phyloP scores from a whole-genome alignment of 225 moss, liverwort and hornwort genomes.

The Pseudoscleropodium purum region DNA sequence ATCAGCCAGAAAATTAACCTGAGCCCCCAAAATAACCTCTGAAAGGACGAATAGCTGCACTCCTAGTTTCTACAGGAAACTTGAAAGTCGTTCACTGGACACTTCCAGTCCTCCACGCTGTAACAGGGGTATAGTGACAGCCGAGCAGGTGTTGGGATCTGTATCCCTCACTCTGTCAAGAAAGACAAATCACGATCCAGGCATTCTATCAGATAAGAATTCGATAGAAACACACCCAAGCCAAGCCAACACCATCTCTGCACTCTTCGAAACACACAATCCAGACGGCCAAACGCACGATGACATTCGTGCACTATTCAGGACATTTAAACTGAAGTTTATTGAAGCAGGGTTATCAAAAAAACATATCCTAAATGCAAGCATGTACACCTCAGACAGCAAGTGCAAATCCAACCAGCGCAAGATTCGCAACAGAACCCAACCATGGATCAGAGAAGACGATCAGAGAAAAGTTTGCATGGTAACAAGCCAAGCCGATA shows the following conservation, averaged over 20 bases:
- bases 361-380: neutral
- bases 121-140: neutral
- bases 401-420: neutral
- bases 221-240: neutral
- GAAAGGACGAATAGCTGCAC: neutral
- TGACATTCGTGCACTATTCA: neutral
- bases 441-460: neutral
- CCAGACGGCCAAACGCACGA: neutral
- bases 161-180: neutral
- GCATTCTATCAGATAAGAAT: neutral
- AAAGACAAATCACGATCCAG: neutral
- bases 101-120: neutral
- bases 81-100: neutral
- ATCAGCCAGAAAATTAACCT: neutral
- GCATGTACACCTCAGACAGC: neutral
- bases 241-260: neutral
- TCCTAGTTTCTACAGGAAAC: neutral
- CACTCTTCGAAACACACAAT: neutral
- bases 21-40: neutral
- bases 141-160: neutral
- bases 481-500: neutral
- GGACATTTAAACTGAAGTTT: neutral
- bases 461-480: neutral
- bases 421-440: neutral
- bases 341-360: neutral